Evolutionary conservation across 805 yeast species (phyloP), one percentile per base, ranked within the genome.

Genomic region (Komagataella mondaviorum): DNA sequence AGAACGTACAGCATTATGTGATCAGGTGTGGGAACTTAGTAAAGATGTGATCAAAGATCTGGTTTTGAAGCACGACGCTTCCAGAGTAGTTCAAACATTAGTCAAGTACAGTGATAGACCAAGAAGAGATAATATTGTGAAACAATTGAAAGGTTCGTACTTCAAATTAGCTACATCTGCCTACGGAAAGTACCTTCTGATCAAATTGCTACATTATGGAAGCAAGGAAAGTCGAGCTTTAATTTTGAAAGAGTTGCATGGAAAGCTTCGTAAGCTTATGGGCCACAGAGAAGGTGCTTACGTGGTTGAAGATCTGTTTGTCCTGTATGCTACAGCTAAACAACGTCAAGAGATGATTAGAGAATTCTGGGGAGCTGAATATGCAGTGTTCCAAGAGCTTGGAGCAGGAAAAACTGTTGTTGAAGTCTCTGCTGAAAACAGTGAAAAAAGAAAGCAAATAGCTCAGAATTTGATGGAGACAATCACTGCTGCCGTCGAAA

Each of bases 221-320:
- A 78, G 91, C 6, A 88, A 83, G 62, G 82, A 83, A 30, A 80
- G 90, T 1, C 77, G 96, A 60, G 84, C 80, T 51, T 58, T 79
- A 44, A 84, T 91, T 52, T 75, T 90, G 52, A 76, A 83, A 61
- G 96, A 89, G 69, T 75, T 91, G 57, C 96, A 89, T 62, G 99
- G 99, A 49, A 83, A 83, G 59, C 78, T 88, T 61, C 77, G 96
- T 65, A 91, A 88, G 68, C 73, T 91, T 53, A 88, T 91, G 93
- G 82, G 95, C 73, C 97, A 91, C 70, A 84, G 86, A 71, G 98
- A 91, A 74, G 99, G 97, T 69, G 98, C 98, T 12, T 89, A 91
- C 61, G 98, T 91, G 45, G 89, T 90, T 57, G 98, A 91, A 69
- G 99, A 91, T 73, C 73, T 88, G 61, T 91, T 74, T 63, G 87